Conservation (phyloP, 202 grass and related monocot genomes). For the Dendrocalamus latiflorus region DNA sequence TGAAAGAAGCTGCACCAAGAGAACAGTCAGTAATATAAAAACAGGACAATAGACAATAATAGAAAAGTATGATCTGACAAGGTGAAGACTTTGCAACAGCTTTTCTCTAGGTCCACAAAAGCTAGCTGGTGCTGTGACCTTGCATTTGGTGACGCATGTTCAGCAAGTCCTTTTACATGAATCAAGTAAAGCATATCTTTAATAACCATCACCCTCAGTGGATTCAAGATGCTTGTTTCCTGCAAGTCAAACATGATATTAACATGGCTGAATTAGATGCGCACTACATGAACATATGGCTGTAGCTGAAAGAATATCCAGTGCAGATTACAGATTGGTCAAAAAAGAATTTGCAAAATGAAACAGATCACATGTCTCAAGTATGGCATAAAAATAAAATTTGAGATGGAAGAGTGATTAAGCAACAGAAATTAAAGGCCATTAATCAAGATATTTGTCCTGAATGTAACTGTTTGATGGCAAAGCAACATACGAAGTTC, state of each 20-base stretch:
- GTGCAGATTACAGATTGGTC: background rate
- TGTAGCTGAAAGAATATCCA: background rate
- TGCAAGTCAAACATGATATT: conserved; percentile 27
- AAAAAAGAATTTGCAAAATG: background rate
- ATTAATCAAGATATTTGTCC: background rate
- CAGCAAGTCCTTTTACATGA: conserved; percentile 65
- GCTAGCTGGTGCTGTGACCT: conserved; percentile 43
- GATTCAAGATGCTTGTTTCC: conserved; percentile 59
- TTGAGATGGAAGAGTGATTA: background rate
- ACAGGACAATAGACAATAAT: background rate
- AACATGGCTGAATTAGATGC: background rate
- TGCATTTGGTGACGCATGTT: conserved; percentile 45
- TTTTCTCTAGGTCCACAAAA: conserved; percentile 71
- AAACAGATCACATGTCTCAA: background rate
- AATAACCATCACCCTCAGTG: conserved; percentile 70
- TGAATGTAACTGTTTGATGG: background rate
- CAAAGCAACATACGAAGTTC: background rate
- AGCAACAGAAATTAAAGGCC: background rate
- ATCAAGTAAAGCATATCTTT: conserved; percentile 77
- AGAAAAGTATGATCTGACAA: background rate
- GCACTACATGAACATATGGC: background rate
- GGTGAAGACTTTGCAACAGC: conserved; percentile 33
- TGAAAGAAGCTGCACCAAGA: conserved; percentile 48
- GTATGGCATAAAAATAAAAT: background rate
- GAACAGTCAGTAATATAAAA: conserved; percentile 4